phyloP scores from a whole-genome alignment of 768 basidiomycete genomes.

The Collybia mongolica region DNA sequence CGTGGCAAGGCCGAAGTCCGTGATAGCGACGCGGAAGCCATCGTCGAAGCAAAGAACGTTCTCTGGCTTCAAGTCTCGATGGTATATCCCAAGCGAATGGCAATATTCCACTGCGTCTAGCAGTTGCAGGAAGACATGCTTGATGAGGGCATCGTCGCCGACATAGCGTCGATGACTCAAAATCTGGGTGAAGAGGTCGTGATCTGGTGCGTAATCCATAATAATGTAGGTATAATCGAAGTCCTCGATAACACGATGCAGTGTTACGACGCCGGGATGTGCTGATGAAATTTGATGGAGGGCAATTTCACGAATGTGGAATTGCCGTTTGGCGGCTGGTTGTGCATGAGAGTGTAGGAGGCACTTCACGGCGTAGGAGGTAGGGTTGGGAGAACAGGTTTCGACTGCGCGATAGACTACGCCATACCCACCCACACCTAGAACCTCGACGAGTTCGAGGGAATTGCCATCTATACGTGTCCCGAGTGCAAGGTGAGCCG shows the following conservation, averaged over 20 bases:
- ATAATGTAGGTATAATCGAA: constrained; percentile 81
- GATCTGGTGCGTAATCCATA: constrained; percentile 90
- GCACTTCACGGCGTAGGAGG: constrained; percentile 90
- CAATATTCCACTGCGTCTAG: constrained; percentile 93
- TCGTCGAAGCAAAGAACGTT: constrained; percentile 85
- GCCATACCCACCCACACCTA: constrained; percentile 94
- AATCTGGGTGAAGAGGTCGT: constrained; percentile 93
- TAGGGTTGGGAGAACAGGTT: constrained; percentile 40
- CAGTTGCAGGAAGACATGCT: constrained; percentile 88
- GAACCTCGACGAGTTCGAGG: constrained; percentile 81
- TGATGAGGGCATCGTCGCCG: constrained; percentile 83
- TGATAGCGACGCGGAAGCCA: constrained; percentile 78
- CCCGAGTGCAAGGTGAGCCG: constrained; percentile 57
- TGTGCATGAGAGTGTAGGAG: constrained; percentile 53
- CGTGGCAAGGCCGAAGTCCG: constrained; percentile 95
- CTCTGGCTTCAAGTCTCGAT: constrained; percentile 97
- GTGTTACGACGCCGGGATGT: constrained; percentile 81
- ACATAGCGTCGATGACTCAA: constrained; percentile 74
- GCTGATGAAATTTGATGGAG: constrained; percentile 75
- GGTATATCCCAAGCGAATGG: constrained; percentile 89
- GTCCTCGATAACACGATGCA: constrained; percentile 88
- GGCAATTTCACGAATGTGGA: constrained; percentile 87
- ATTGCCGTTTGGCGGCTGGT: constrained; percentile 59
- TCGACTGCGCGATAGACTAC: constrained; percentile 91
- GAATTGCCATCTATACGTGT: constrained; percentile 80